A percentile compares a stretch with the other conserved stretches of the same genome.
Conservation (phyloP, 1,284 basidiomycete genomes). For the Melampsora americana region DNA sequence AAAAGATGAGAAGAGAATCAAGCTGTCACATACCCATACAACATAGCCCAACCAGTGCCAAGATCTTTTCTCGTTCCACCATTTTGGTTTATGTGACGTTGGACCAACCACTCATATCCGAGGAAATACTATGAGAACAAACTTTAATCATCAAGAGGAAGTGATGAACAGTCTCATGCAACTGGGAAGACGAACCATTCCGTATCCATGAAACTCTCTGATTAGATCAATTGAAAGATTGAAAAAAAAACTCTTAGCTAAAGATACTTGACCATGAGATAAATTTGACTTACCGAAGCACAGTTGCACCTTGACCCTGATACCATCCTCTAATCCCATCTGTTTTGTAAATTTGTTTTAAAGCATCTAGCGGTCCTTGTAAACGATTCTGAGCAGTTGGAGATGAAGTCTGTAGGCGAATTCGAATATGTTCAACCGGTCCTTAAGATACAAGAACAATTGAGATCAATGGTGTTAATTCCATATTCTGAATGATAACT, state of each 20-base stretch:
- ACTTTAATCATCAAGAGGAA: not conserved
- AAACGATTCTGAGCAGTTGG: conserved; percentile 23
- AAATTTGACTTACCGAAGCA: conserved; percentile 13
- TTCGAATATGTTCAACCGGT: conserved; percentile 96
- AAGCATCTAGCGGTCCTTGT: conserved; percentile 13
- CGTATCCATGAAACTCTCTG: conserved; percentile 43
- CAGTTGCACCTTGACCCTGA: conserved; percentile 18
- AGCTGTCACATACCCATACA: conserved; percentile 78
- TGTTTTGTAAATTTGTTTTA: conserved; percentile 25
- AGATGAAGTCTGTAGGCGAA: conserved; percentile 62
- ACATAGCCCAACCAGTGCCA: conserved; percentile 68
- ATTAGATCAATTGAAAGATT: not conserved
- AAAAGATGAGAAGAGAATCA: conserved; percentile 57
- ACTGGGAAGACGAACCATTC: conserved; percentile 19
- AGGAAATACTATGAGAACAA: conserved; percentile 71
- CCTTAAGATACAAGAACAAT: conserved; percentile 55
- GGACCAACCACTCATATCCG: conserved; percentile 87
- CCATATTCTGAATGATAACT: not conserved
- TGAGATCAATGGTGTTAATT: not conserved
- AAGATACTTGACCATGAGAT: not conserved
- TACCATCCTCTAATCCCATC: conserved; percentile 32
- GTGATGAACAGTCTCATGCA: not conserved
- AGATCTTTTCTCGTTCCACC: conserved; percentile 64
- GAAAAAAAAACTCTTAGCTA: not conserved
- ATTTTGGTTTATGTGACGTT: conserved; percentile 53